phyloP scores from a whole-genome alignment of 208 protist genomes.

The Blechomonas ayalai region DNA sequence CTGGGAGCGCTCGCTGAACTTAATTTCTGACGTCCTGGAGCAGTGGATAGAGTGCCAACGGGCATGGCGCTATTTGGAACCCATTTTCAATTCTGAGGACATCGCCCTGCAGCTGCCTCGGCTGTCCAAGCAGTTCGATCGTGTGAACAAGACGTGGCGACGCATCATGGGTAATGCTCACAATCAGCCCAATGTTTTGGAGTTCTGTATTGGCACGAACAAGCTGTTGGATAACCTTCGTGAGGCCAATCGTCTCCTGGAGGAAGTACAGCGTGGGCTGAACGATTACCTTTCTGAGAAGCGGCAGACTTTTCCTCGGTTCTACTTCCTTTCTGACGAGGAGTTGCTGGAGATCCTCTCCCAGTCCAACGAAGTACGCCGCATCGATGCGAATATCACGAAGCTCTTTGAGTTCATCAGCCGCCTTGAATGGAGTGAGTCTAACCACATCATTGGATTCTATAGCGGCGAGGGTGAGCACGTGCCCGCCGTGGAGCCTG shows the following conservation, averaged over 20 bases:
- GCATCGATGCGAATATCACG: conserved; percentile 92
- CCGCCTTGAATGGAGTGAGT: conserved; percentile 70
- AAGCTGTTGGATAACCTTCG: conserved; percentile 93
- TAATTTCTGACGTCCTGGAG: conserved; percentile 94
- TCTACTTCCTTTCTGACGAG: conserved; percentile 93
- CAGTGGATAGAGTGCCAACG: conserved; percentile 95
- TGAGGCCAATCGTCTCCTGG: conserved; percentile 92
- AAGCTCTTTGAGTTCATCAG: conserved; percentile 96
- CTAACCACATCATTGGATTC: conserved; percentile 87
- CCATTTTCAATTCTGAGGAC: conserved; percentile 96
- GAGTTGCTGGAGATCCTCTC: conserved; percentile 95
- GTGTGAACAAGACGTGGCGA: conserved; percentile 95
- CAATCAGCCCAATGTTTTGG: conserved; percentile 87
- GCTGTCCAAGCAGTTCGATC: conserved; percentile 92
- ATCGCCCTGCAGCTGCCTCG: conserved; percentile 93
- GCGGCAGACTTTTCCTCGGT: conserved; percentile 90
- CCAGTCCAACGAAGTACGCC: conserved; percentile 92
- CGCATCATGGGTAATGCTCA: conserved; percentile 84
- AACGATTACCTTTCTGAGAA: conserved; percentile 97
- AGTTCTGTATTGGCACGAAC: conserved; percentile 90
- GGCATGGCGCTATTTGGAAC: conserved; percentile 96
- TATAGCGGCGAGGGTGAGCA: conserved; percentile 92
- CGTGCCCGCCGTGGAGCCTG: conserved; percentile 69
- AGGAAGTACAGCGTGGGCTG: conserved; percentile 95
- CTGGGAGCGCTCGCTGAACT: conserved; percentile 92